These are phyloP conservation scores for Tetrahymena malaccensis DNA, from an alignment of 73 alveolate genomes.

Conservation along the genomic window DNA sequence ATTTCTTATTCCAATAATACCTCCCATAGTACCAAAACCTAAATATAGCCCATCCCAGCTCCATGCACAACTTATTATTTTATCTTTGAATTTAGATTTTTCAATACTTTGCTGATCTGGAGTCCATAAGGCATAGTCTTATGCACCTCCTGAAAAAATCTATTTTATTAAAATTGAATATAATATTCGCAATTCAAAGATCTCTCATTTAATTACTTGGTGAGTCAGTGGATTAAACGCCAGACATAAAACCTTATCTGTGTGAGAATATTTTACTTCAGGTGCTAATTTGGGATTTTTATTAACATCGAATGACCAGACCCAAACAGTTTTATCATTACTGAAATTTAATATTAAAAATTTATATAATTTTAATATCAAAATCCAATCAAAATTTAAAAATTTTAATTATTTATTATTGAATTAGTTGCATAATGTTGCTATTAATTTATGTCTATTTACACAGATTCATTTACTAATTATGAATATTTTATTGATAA, in stretches of 20 bases:
- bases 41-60: conserved; percentile 28
- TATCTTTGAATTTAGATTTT: conserved; percentile 22
- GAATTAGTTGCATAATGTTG: neutral
- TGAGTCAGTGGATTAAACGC: conserved; percentile 21
- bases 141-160: conserved; percentile 14
- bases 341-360: neutral
- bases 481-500: neutral
- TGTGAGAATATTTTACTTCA: conserved; percentile 9
- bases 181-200: too few species aligned
- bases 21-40: conserved; percentile 31
- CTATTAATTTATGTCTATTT: too few species aligned
- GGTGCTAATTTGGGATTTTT: conserved; percentile 12
- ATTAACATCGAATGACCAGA: conserved; percentile 8
- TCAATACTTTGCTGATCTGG: conserved; percentile 22
- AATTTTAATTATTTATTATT: neutral
- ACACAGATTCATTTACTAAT: neutral
- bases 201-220: neutral
- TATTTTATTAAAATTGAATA: neutral
- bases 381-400: neutral
- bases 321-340: conserved; percentile 20
- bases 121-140: conserved; percentile 20
- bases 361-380: neutral
- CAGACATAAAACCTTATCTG: conserved; percentile 10
- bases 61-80: conserved; percentile 31
- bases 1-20: conserved; percentile 13